Evolutionary conservation across 345 rosid genomes (phyloP).

Genomic region (Aquilaria sinensis): DNA sequence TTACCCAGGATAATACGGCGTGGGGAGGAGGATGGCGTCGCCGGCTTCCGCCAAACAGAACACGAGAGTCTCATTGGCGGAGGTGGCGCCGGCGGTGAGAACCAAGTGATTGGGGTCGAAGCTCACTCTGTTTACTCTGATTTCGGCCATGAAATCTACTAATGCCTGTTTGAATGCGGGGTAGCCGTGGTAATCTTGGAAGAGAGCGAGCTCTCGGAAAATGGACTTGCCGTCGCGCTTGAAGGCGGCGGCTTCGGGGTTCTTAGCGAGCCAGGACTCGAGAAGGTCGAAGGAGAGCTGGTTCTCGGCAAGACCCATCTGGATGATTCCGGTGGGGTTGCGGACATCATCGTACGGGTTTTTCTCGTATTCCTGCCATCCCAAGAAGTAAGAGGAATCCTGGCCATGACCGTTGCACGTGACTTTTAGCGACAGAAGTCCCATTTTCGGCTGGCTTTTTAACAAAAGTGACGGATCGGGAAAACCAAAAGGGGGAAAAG

Average conservation of each 20-base stretch:
- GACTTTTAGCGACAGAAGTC: slow-evolving; percentile 56
- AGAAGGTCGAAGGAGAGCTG: slow-evolving; percentile 69
- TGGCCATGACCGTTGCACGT: slow-evolving; percentile 67
- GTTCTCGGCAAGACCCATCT: slow-evolving; percentile 87
- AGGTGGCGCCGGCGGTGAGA: slow-evolving; percentile 78
- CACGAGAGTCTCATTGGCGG: slow-evolving; percentile 77
- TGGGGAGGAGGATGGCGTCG: slow-evolving; percentile 76
- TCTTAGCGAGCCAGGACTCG: slow-evolving; percentile 62
- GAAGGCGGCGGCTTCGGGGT: slow-evolving; percentile 59
- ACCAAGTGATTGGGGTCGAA: slow-evolving; percentile 54
- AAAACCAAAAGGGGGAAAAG: background rate
- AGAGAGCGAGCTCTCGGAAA: slow-evolving; percentile 76
- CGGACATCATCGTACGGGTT: slow-evolving; percentile 58
- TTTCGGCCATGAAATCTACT: slow-evolving; percentile 77
- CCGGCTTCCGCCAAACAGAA: slow-evolving; percentile 74
- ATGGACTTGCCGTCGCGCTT: slow-evolving; percentile 59
- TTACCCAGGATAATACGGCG: slow-evolving; percentile 86
- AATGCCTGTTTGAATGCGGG: slow-evolving; percentile 74
- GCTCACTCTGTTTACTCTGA: slow-evolving; percentile 66
- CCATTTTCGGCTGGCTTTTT: slow-evolving; percentile 26
- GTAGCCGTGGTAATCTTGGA: slow-evolving; percentile 78
- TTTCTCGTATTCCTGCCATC: slow-evolving; percentile 81
- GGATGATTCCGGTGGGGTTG: slow-evolving; percentile 70
- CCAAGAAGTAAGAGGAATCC: slow-evolving; percentile 77
- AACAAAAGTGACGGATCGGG: background rate